Percentiles rank a stretch among this genome's conserved stretches.
Evolutionary conservation across 352 stramenopile species (phyloP).

Genomic region (Phytophthora quininea): DNA sequence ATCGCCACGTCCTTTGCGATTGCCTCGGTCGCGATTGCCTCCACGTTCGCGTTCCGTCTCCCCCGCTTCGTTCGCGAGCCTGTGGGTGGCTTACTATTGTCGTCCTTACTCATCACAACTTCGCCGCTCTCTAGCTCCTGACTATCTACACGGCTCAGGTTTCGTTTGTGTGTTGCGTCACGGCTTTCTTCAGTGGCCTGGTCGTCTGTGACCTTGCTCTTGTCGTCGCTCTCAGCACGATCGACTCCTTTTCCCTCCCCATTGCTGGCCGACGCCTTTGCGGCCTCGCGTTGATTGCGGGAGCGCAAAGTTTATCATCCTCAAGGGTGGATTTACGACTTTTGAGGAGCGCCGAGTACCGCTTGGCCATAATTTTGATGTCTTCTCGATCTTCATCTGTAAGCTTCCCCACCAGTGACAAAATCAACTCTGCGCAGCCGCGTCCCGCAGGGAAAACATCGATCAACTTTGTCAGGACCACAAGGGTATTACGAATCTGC

Average conservation of each 20-base stretch:
- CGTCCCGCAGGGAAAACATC: constrained; percentile 81
- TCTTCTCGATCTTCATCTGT: constrained; percentile 87
- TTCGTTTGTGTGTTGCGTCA: constrained; percentile 21
- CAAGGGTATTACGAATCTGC: constrained; percentile 83
- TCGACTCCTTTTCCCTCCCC: constrained; percentile 31
- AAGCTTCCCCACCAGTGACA: constrained; percentile 70
- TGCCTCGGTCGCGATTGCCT: constrained; percentile 36
- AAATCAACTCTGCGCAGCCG: constrained; percentile 59
- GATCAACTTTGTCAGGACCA: constrained; percentile 90
- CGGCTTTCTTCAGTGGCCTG: constrained; percentile 24
- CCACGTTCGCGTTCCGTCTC: constrained; percentile 24
- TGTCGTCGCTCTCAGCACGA: constrained; percentile 24
- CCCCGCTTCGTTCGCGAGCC: constrained; percentile 21
- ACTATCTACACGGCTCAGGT: constrained; percentile 24
- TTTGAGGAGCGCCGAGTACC: constrained; percentile 83
- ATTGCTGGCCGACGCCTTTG: constrained; percentile 20
- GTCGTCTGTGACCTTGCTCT: constrained; percentile 26
- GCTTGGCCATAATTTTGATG: constrained; percentile 91
- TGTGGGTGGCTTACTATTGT: constrained; percentile 13
- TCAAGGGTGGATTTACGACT: constrained; percentile 74
- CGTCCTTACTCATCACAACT: constrained; percentile 43
- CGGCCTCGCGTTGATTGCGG: constrained; percentile 14
- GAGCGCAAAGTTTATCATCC: constrained; percentile 63
- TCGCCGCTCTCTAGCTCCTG: constrained; percentile 65
- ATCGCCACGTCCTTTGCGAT: constrained; percentile 11